Evolutionary conservation across 139 green algal species (phyloP).

Genomic region (Chlorella sp.): DNA sequence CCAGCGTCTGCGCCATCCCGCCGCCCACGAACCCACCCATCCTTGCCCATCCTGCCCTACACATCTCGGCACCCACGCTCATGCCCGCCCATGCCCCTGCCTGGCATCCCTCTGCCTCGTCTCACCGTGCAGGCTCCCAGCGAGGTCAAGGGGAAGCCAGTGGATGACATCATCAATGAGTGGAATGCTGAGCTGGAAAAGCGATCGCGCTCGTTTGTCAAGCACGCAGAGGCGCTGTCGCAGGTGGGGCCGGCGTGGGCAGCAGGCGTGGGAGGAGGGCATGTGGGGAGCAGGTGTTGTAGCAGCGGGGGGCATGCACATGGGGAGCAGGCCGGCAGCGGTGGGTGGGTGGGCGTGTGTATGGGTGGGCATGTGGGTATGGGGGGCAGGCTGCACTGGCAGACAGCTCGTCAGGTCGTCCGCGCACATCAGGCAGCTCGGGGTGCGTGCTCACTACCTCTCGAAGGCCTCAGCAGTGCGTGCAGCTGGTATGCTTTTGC

Average conservation of each 20-base stretch:
- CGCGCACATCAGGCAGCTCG: neutral
- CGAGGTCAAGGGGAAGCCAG: constrained; percentile 58
- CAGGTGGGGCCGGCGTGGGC: constrained; percentile 9
- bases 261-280: neutral
- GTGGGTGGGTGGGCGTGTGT: no score
- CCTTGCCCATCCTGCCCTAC: neutral
- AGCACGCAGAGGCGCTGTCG: constrained; percentile 78
- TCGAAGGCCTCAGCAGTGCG: no score
- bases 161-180: constrained; percentile 79
- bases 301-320: neutral
- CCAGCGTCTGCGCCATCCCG: neutral
- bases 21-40: neutral
- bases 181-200: constrained; percentile 84
- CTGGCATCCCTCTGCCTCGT: no score
- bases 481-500: no score
- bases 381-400: neutral
- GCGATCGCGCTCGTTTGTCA: constrained; percentile 81
- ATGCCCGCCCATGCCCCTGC: neutral
- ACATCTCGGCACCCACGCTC: neutral
- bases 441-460: neutral
- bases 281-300: no score
- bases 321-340: no score
- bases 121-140: constrained; percentile 31
- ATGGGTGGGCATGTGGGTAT: no score
- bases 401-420: neutral